Evolutionary conservation across 148 eudicot species (phyloP).

Genomic region (Rhododendron simsii): DNA sequence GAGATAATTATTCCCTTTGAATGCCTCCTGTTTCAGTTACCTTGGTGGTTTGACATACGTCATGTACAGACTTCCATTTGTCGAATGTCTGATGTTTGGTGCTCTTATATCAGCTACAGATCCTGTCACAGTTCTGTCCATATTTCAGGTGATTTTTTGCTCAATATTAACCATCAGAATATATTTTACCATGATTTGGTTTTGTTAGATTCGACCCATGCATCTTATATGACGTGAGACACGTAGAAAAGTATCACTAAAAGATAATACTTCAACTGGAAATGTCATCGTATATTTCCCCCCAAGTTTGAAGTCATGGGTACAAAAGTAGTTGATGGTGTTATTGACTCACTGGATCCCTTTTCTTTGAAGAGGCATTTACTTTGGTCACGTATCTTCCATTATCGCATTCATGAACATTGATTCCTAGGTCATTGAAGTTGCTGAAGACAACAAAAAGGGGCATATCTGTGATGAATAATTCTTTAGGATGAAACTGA

Average conservation of each 20-base stretch:
- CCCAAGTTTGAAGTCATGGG: neutral
- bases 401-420: neutral
- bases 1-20: constrained; percentile 8
- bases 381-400: neutral
- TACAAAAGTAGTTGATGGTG: neutral
- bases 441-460: neutral
- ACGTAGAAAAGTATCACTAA: neutral
- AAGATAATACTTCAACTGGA: neutral
- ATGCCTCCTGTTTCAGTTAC: constrained; percentile 48
- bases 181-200: neutral
- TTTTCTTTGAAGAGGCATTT: neutral
- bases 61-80: constrained; percentile 83
- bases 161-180: neutral
- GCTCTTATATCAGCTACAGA: constrained; percentile 98
- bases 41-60: constrained; percentile 77
- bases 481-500: neutral
- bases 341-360: neutral
- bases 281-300: neutral
- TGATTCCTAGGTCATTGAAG: neutral
- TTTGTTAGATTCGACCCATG: neutral
- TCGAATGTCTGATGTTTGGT: constrained; percentile 98
- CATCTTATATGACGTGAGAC: too few relatives aligned
- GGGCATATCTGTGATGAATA: neutral
- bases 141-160: constrained; percentile 70
- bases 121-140: constrained; percentile 94